These are phyloP conservation scores for Colletotrichum sansevieriae DNA, from an alignment of 2,329 filamentous ascomycete genomes.

Conservation along the genomic window DNA sequence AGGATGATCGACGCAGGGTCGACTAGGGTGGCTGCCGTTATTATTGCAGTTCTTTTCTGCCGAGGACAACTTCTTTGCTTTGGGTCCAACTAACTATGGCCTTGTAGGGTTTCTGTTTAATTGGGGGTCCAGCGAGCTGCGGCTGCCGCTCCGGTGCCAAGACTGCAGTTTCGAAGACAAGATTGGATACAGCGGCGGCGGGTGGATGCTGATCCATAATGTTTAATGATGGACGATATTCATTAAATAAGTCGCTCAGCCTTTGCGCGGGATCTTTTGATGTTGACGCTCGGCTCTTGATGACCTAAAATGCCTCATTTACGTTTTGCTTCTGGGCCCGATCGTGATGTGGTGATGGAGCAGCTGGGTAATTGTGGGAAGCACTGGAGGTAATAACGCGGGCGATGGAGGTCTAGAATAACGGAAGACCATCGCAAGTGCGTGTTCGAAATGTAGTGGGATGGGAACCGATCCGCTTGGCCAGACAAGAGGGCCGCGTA, in stretches of 20 bases:
- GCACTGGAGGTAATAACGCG: background rate
- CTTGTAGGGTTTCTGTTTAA: constrained; percentile 26
- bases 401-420: constrained; percentile 32
- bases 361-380: constrained; percentile 23
- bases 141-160: constrained; percentile 13
- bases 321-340: background rate
- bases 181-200: constrained; percentile 17
- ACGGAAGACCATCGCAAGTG: background rate
- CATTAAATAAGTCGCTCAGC: constrained; percentile 19
- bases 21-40: background rate
- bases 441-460: constrained; percentile 27
- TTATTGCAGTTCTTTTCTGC: too few relatives aligned
- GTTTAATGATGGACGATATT: constrained; percentile 31
- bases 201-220: constrained; percentile 33
- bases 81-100: too few relatives aligned
- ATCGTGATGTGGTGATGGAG: constrained; percentile 20
- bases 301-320: constrained; percentile 29
- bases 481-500: background rate
- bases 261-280: background rate
- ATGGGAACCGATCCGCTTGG: constrained; percentile 25
- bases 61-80: too few relatives aligned
- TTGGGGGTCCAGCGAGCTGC: constrained; percentile 27
- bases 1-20: constrained; percentile 35
- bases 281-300: background rate
- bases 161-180: constrained; percentile 22